Percentiles rank a stretch among this genome's conserved stretches.
Conservation (phyloP, 139 green algal genomes). For the Coelastrella sp. region DNA sequence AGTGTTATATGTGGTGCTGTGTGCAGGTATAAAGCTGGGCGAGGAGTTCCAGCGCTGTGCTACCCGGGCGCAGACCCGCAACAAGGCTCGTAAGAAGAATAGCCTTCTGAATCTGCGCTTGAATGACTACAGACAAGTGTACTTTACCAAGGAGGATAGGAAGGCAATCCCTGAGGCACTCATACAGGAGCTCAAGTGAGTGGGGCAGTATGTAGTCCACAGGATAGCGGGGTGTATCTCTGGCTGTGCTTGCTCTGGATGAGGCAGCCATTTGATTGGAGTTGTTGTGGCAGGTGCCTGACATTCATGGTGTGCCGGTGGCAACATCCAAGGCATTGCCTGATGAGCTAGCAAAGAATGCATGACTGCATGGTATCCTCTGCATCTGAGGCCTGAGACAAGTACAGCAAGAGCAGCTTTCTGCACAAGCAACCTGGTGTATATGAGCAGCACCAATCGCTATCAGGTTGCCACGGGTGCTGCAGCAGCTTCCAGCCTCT, state of each 20-base stretch:
- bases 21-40: slow-evolving; percentile 18
- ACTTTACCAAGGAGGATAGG: slow-evolving; percentile 61
- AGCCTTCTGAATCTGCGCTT: slow-evolving; percentile 52
- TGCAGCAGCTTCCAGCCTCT: background rate
- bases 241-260: background rate
- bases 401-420: too few relatives aligned
- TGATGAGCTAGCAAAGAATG: too few relatives aligned
- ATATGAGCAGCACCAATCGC: too few relatives aligned
- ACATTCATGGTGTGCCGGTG: too few relatives aligned
- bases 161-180: slow-evolving; percentile 55
- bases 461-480: too few relatives aligned
- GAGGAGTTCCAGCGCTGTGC: slow-evolving; percentile 64
- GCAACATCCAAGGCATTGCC: too few relatives aligned
- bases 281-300: too few relatives aligned
- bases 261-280: too few relatives aligned
- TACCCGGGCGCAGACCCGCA: slow-evolving; percentile 52
- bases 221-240: background rate
- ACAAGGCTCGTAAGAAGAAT: slow-evolving; percentile 49
- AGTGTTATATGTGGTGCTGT: background rate
- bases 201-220: background rate
- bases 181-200: slow-evolving; percentile 59
- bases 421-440: too few relatives aligned
- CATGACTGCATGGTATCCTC: too few relatives aligned
- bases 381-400: too few relatives aligned
- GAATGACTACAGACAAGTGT: slow-evolving; percentile 53